Base-by-base conservation (phyloP, 345 rosid species). In the Carallia brachiata region DNA sequence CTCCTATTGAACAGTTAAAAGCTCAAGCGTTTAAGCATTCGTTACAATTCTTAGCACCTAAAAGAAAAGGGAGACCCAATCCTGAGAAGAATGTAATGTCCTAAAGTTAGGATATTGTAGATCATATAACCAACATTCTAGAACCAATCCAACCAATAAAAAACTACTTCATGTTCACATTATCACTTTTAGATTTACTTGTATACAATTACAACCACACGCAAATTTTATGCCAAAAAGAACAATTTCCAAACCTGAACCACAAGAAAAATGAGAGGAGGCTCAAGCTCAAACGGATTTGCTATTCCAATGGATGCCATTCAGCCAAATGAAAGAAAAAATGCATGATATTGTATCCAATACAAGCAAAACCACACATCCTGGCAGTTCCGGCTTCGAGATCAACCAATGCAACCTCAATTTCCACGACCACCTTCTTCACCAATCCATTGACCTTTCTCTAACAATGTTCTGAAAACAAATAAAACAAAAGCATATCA, bases 291-390 rank as follows among this genome's bases (percentile, higher is more conserved):
- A 23, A 74, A 70, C 69, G 65, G 70, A 67, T 77, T 13, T 37
- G 74, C 82, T 82, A 84, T 82, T 94, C 86, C 87, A 92, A 55
- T 61, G 96, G 97, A 81, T 91, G 97, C 97, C 98, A 94, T 78
- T 94, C 92, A 70, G 95, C 91, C 76, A 90, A 79, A 80, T 88
- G 97, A 80, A 78, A 77, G 82, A 73, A 75, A 81, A 84, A 82
- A 54, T 67, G 80, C 66, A 78, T 78, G 67, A 83, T 72, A 69
- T 77, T 74, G 75, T 75, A 79, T 56, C 82, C 80, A 69, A 70
- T 73, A 64, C 75, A 73, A 71, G 63, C 71, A 62, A 67, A 82
- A 62, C 76, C 67, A 81, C 78, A 74, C 99, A 92, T 94, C 47
- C 73, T 87, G 82, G 70, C 47, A 77, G 40, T 83, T 77, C 85